Evolutionary conservation across 768 basidiomycete species (phyloP), one percentile per base, ranked within the genome.

Genomic region (Leccinum imitatum): DNA sequence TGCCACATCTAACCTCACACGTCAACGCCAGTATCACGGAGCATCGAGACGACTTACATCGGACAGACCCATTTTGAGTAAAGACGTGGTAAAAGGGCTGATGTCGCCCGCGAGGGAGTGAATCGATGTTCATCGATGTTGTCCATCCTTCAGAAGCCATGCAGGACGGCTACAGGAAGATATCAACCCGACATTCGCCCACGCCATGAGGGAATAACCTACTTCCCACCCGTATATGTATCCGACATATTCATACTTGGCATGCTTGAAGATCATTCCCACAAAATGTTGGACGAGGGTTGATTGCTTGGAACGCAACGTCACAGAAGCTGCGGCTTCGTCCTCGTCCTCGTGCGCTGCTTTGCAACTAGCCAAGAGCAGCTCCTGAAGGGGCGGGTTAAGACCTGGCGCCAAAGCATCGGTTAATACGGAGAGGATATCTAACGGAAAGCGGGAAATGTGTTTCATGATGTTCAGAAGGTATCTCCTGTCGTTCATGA

Each of bases 161-260:
- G 63, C 82, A 84, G 13, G 62, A 65, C 13, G 71, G 56, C 72
- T 73, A 30, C 13, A 59, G 7, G 15, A 39, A 37, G 48, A 46
- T 44, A 19, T 61, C 30, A 11, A 37, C n/a, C 27, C 31, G 21
- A 52, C 11, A 39, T 39, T 44, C 31, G 39, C 9, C 23, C 30
- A 14, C 8, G 1, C n/a, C 9, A 1, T 2, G 33, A 44, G 50
- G 23, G 56, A n/a, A 35, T 51, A 27, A 52, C 65, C 7, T 56
- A 83, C 82, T 69, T 83, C 80, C 83, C 83, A 84, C 9, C 77
- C 78, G 54, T 75, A 71, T 44, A 84, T 78, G 50, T 77, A 79
- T 21, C 79, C 82, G 8, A 72, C 56, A 63, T 82, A 81, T 6
- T 67, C 70, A 55, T 77, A 77, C 51, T 62, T 70, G 41, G 53